Evolutionary conservation across 2,329 filamentous ascomycete genomes (phyloP).

Genomic region (Sporothrix mexicana): DNA sequence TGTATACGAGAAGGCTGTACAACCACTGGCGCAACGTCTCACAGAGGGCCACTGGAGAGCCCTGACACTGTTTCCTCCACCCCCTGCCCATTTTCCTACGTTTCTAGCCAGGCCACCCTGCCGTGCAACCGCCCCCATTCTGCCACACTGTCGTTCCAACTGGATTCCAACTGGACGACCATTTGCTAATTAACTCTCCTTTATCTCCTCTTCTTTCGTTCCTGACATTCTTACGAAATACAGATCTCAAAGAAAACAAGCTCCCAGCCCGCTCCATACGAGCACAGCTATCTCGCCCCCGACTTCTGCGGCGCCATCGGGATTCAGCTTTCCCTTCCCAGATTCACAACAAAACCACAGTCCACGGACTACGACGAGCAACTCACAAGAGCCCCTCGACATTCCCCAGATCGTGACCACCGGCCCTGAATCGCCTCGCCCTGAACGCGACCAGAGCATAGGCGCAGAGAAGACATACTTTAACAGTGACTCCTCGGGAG

Average conservation of each 20-base stretch:
- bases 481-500: conserved; percentile 48
- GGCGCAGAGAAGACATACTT: conserved; percentile 46
- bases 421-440: conserved; percentile 40
- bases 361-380: conserved; percentile 1
- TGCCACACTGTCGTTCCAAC: conserved; percentile 20
- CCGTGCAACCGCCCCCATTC: conserved; percentile 40
- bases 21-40: conserved; percentile 27
- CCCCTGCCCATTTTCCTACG: conserved; percentile 13
- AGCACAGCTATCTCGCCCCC: conserved; percentile 52
- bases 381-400: conserved; percentile 39
- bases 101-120: conserved; percentile 35
- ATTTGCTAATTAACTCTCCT: conserved; percentile 28
- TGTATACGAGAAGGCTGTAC: conserved; percentile 26
- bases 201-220: not conserved
- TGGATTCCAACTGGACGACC: not conserved
- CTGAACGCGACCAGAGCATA: conserved; percentile 35
- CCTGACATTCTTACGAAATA: not conserved
- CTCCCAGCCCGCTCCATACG: conserved; percentile 58
- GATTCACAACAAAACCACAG: conserved; percentile 7
- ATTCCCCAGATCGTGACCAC: conserved; percentile 46
- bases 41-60: conserved; percentile 26
- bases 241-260: conserved; percentile 56
- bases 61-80: conserved; percentile 28
- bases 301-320: conserved; percentile 50
- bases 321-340: conserved; percentile 46